A percentile compares a stretch with the other conserved stretches of the same genome.
phyloP scores from a whole-genome alignment of 2,329 filamentous ascomycete species.

The Neoscytalidium dimidiatum region DNA sequence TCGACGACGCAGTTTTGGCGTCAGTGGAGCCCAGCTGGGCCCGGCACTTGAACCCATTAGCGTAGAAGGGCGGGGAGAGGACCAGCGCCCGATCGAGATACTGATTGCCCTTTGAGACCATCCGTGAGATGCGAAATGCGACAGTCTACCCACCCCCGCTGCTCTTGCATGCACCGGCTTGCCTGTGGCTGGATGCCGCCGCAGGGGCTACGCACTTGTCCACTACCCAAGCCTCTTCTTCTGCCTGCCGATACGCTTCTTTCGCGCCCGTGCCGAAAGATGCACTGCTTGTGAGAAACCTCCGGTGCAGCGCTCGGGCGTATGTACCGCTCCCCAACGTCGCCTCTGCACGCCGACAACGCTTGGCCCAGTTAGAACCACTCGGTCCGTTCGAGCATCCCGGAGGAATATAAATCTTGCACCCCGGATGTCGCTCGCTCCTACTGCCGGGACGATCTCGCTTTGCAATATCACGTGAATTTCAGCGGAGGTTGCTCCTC shows the following conservation, averaged over 20 bases:
- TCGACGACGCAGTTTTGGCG: neutral
- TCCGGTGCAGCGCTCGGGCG: conserved; percentile 6
- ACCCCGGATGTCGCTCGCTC: neutral
- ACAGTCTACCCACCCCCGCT: neutral
- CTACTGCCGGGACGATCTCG: neutral
- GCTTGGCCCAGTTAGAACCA: neutral
- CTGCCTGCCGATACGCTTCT: neutral
- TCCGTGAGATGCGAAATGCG: conserved; percentile 12
- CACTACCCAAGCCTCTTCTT: conserved; percentile 3
- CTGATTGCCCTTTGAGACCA: conserved; percentile 3
- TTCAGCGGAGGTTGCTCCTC: conserved; percentile 15
- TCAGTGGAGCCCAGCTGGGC: conserved; percentile 10
- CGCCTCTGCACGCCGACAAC: neutral
- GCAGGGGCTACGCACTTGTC: conserved; percentile 2
- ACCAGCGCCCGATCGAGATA: conserved; percentile 9
- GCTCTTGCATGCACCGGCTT: neutral
- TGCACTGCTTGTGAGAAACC: conserved; percentile 10
- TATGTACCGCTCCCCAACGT: neutral
- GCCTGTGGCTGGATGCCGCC: conserved; percentile 11
- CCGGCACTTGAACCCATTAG: conserved; percentile 10
- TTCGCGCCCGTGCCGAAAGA: conserved; percentile 8
- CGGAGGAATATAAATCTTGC: neutral
- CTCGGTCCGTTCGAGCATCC: neutral
- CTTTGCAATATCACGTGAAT: conserved; percentile 5
- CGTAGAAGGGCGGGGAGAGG: conserved; percentile 2